Evolutionary conservation across 331 rosid genomes (phyloP), one percentile per base, ranked within the genome.

Genomic region (Saraca asoca): DNA sequence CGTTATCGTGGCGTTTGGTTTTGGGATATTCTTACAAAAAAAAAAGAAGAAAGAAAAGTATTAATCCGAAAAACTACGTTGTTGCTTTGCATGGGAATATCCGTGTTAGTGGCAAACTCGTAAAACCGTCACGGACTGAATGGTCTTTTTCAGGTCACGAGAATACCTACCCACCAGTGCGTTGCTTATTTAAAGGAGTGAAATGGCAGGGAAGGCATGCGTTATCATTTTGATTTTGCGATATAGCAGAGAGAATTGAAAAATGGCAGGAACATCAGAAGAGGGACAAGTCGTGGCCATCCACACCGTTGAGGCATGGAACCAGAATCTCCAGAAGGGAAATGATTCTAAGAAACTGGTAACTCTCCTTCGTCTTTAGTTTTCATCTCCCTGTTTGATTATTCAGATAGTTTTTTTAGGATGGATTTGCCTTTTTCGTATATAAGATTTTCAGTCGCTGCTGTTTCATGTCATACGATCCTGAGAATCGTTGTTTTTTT

Each of bases 261-360:
- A 48, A 65, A 70, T 83, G 86, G 88, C 89, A 1, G 68, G 71
- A 13, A 13, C 82, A 33, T 74, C 72, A 45, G 97, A 85, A 70
- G 93, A 91, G 79, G 95, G 97, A 58, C 88, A 83, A 72, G 95
- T 93, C 37, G 45, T 93, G 58, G 11, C 85, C 57, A 77, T 85
- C 73, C 91, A 82, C 88, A 67, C 80, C 18, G 76, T 87, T 19
- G 97, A 90, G 38, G 82, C 83, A 33, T 90, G 98, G 98, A 80
- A 51, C 39, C 79, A 84, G 14, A 82, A 76, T 10, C 92, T 93
- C 43, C 80, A 85, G 79, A 82, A 70, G 75, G 91, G 68, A 58
- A 85, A 82, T 60, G 80, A 70, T 20, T 72, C 82, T 58, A 72
- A 78, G 37, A 71, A 82, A 57, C 82, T 85, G 81, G 88, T 82